A percentile compares a stretch with the other conserved stretches of the same genome.
These are phyloP conservation scores for Camellia oleifera DNA, from an alignment of 179 eudicot genomes.

Conservation along the genomic window DNA sequence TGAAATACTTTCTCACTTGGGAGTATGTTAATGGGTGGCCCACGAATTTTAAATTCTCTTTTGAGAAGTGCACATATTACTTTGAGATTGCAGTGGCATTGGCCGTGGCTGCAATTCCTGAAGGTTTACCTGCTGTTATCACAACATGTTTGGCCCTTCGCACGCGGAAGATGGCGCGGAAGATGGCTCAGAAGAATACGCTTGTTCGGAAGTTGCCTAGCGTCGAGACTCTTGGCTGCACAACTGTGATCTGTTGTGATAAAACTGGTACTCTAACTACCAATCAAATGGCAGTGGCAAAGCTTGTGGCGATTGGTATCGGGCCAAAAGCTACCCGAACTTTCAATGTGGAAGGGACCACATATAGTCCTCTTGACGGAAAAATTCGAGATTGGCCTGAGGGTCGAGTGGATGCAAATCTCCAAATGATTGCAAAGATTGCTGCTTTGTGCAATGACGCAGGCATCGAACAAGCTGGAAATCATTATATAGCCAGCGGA, in stretches of 20 bases:
- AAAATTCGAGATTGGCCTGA: slow-evolving; percentile 58
- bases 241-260: slow-evolving; percentile 65
- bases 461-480: slow-evolving; percentile 64
- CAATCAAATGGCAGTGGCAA: slow-evolving; percentile 89
- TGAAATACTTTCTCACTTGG: slow-evolving; percentile 85
- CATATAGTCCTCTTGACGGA: slow-evolving; percentile 76
- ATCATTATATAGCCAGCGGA: slow-evolving; percentile 70
- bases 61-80: slow-evolving; percentile 89
- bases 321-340: slow-evolving; percentile 32
- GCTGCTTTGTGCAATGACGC: slow-evolving; percentile 88
- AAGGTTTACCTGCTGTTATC: slow-evolving; percentile 92
- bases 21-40: slow-evolving; percentile 90
- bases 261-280: slow-evolving; percentile 93
- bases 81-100: slow-evolving; percentile 93
- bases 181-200: slow-evolving; percentile 97
- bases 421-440: slow-evolving; percentile 78
- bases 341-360: slow-evolving; percentile 80
- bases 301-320: slow-evolving; percentile 80
- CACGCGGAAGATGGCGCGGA: too few relatives aligned
- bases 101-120: slow-evolving; percentile 96
- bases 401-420: slow-evolving; percentile 65
- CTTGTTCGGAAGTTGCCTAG: slow-evolving; percentile 87
- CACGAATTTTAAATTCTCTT: slow-evolving; percentile 75
- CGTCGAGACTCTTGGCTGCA: slow-evolving; percentile 94
- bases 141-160: slow-evolving; percentile 96